Base-by-base conservation (phyloP, 305 asterid species). In the Plantago lanceolata region DNA sequence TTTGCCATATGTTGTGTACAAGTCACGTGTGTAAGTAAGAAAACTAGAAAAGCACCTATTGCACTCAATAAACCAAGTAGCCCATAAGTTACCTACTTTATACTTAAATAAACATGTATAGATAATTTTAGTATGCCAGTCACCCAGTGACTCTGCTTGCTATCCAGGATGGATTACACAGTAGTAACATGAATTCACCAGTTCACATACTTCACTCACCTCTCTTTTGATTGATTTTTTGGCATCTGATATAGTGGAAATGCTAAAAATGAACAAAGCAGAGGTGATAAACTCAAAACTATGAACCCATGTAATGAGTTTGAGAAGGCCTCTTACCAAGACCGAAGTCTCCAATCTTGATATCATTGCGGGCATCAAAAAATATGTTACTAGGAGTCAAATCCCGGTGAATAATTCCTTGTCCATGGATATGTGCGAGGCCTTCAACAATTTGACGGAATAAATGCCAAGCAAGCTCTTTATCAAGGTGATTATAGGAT, bases 321-420 rank as follows among this genome's bases (percentile, higher is more conserved):
- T 53, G 48, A 66, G 35, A 52, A 59, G 8, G 56, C 64, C 69
- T 71, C 96, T 84, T 76, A 93, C 99, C 99, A 73, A 93, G 97
- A 72, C 99, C 99, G 79, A 93, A 93, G 78, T 93, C 99, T 66
- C 99, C 99, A 78, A 93, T 93, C 82, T 93, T 93, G 76, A 88
- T 84, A 76, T 93, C 97, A 68, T 84, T 88, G 61, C 97, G 95
- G 75, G 99, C 97, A 73, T 84, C 99, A 73, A 90, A 93, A 77
- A 93, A 93, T 53, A 90, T 87, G 81, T 93, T 93, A 68, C 78
- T 90, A 68, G 99, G 99, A 65, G 96, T 93, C 89, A 93, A 77
- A 68, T 93, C 99, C 62, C 99, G 99, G 70, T 93, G 99, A 69
- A 93, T 93, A 63, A 93, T 93, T 77, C 99, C 97, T 77, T 93